Conservation (phyloP, 805 yeast species). For the Lipomyces orientalis region DNA sequence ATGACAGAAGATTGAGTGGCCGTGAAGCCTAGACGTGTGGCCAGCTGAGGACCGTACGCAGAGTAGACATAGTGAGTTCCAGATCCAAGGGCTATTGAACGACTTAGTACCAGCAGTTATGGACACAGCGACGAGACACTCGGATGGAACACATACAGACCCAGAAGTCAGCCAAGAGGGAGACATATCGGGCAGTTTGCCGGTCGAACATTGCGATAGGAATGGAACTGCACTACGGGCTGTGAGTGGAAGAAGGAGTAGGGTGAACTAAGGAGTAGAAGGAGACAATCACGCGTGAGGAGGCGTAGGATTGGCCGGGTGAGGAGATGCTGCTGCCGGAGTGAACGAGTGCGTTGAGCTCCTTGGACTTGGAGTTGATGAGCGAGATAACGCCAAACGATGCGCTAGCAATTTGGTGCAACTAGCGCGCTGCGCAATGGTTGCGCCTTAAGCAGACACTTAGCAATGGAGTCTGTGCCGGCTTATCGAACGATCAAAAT, state of each 20-base stretch:
- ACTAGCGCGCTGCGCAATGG: not conserved
- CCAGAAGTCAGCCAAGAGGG: slow-evolving; percentile 34
- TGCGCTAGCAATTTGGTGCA: not conserved
- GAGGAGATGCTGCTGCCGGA: not conserved
- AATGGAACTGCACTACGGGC: not conserved
- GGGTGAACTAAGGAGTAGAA: not conserved
- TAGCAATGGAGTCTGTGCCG: not conserved
- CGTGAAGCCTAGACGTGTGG: slow-evolving; percentile 58
- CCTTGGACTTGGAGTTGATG: not conserved
- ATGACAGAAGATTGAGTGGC: slow-evolving; percentile 68
- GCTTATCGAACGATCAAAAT: not conserved
- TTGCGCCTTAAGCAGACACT: not conserved
- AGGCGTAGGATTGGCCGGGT: not conserved
- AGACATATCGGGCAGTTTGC: slow-evolving; percentile 32
- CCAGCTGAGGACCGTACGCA: slow-evolving; percentile 79
- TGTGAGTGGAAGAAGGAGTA: not conserved
- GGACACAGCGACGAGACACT: not conserved
- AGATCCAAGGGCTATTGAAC: slow-evolving; percentile 39
- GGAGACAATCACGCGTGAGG: not conserved
- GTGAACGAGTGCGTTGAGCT: not conserved
- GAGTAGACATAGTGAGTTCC: slow-evolving; percentile 80
- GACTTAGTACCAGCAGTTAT: not conserved
- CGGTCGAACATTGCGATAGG: slow-evolving; percentile 27
- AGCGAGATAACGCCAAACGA: not conserved
- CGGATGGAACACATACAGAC: slow-evolving; percentile 27